Conservation (phyloP, 2,329 filamentous ascomycete species). For the Fusarium buharicum region DNA sequence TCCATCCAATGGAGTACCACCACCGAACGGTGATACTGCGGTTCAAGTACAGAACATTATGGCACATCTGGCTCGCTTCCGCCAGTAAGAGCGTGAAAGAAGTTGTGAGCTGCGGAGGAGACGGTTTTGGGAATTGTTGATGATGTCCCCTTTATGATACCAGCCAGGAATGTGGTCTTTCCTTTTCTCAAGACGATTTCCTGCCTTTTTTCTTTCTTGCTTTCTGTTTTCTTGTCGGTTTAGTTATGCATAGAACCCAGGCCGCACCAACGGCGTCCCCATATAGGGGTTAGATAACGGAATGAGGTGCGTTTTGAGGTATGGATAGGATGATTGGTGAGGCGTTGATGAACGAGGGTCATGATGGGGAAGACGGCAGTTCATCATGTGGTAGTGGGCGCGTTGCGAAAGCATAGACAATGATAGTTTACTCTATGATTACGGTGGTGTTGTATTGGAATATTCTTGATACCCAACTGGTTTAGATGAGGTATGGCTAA, state of each 20-base stretch:
- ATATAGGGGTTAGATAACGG: slow-evolving; percentile 19
- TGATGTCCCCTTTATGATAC: slow-evolving; percentile 34
- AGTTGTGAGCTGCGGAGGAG: not conserved
- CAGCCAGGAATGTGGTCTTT: slow-evolving; percentile 19
- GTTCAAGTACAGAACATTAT: slow-evolving; percentile 78
- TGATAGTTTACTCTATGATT: slow-evolving; percentile 26
- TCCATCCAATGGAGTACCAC: slow-evolving; percentile 42
- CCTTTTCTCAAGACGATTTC: slow-evolving; percentile 21
- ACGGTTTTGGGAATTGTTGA: slow-evolving; percentile 5
- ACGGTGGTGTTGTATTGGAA: slow-evolving; percentile 24
- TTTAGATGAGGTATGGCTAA: slow-evolving; percentile 16
- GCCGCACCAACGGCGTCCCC: slow-evolving; percentile 9
- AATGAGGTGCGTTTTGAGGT: slow-evolving; percentile 7
- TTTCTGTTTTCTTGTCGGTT: slow-evolving; percentile 7
- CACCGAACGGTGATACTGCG: slow-evolving; percentile 51
- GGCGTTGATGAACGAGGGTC: slow-evolving; percentile 35
- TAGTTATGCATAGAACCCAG: slow-evolving; percentile 22
- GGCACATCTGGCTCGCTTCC: slow-evolving; percentile 74
- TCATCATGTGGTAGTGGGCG: not conserved
- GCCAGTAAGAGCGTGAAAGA: slow-evolving; percentile 55
- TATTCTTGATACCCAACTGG: slow-evolving; percentile 3
- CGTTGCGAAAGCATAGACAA: slow-evolving; percentile 25
- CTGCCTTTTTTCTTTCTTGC: slow-evolving; percentile 6
- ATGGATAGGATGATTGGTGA: slow-evolving; percentile 8
- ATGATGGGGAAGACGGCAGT: slow-evolving; percentile 3